Evolutionary conservation across 768 basidiomycete species (phyloP), one percentile per base, ranked within the genome.

Genomic region (Baorangia bicolor): DNA sequence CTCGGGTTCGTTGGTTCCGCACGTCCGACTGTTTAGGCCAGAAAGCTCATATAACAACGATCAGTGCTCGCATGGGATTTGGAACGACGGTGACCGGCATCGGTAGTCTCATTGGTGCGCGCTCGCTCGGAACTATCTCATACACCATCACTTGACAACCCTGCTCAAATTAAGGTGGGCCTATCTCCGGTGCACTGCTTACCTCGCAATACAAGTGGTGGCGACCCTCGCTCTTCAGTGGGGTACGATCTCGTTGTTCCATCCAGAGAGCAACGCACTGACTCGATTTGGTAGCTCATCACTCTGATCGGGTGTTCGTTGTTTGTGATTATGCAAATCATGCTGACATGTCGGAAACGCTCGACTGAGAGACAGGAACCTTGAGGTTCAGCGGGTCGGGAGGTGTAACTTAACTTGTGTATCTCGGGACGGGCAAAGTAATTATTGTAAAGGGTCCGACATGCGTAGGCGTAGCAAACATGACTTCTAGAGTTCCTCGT

Each of bases 101-200:
- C 8, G 71, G 62, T 5, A 34, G n/a, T 42, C 65, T 65, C 18
- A 6, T 67, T 20, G 58, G 58, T 61, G 57, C 28, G 59, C 72
- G 64, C 18, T 31, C 8, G 7, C 4, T 9, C 18, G 25, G 20
- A 14, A 31, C 21, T 2, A 44, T 13, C 25, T 34, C 16, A 16
- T n/a, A n/a, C 28, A 41, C 12, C 11, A 28, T 45, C 34, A 4
- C 40, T 39, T 25, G 31, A 44, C 18, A 3, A 3, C 5, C 37
- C 2, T 8, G 4, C 2, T 27, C 7, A 18, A 49, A n/a, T n/a
- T n/a, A n/a, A 78, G 83, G 82, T 6, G 78, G 80, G 0, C 85
- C 85, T 1, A 74, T 86, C 39, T 74, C 78, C n/a, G 84, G 85
- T 1, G 79, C 80, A 0, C 64, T 86, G n/a, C 76, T 87, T 5